These are phyloP conservation scores for Phytophthora idaei DNA, from an alignment of 352 stramenopile species.

Conservation along the genomic window DNA sequence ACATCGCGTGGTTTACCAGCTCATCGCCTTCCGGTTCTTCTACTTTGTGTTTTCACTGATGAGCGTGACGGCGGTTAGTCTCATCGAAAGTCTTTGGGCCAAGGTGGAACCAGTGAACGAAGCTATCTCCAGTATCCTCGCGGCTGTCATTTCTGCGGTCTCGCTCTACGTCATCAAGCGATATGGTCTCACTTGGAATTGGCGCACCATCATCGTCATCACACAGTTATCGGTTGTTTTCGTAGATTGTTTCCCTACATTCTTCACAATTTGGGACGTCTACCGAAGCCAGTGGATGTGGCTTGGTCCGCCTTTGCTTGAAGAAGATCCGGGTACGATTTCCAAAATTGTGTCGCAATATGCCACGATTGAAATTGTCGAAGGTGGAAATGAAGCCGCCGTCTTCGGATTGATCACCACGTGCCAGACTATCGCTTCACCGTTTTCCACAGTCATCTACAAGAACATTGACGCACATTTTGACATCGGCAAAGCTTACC, in stretches of 20 bases:
- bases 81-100: constrained; percentile 45
- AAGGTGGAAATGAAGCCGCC: constrained; percentile 50
- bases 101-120: constrained; percentile 51
- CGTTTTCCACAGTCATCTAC: constrained; percentile 50
- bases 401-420: constrained; percentile 56
- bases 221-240: constrained; percentile 43
- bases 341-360: constrained; percentile 53
- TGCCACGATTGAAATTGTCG: constrained; percentile 53
- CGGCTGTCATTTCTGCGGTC: constrained; percentile 33
- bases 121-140: constrained; percentile 38
- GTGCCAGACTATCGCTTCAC: constrained; percentile 44
- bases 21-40: constrained; percentile 55
- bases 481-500: constrained; percentile 34
- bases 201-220: constrained; percentile 45
- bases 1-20: constrained; percentile 49
- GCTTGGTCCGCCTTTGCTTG: constrained; percentile 49
- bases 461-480: constrained; percentile 60
- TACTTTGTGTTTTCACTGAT: constrained; percentile 46
- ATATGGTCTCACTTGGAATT: constrained; percentile 52
- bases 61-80: constrained; percentile 36
- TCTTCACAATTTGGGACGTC: constrained; percentile 60
- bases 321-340: constrained; percentile 43
- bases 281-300: constrained; percentile 63
- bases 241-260: constrained; percentile 47
- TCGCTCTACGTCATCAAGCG: constrained; percentile 41